phyloP scores from a whole-genome alignment of 2,329 filamentous ascomycete species.

The Ilyonectria mors-panacis region DNA sequence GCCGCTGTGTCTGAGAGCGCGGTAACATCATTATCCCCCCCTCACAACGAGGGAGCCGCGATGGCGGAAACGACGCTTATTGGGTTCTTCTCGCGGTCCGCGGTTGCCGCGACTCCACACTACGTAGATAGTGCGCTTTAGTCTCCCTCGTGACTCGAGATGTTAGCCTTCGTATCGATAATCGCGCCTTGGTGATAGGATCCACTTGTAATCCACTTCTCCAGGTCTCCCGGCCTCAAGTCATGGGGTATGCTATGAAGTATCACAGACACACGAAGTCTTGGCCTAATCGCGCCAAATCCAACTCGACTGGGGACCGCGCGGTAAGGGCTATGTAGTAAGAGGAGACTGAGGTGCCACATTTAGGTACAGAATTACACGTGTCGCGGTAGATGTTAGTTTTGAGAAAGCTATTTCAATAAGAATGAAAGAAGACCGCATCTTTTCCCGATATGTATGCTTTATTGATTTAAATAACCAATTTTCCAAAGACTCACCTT shows the following conservation, averaged over 20 bases:
- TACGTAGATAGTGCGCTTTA: neutral
- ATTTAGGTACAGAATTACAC: neutral
- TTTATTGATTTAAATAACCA: no score
- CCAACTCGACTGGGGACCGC: neutral
- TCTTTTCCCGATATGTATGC: no score
- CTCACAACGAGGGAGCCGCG: slow-evolving; percentile 30
- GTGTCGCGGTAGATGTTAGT: no score
- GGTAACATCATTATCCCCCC: slow-evolving; percentile 3
- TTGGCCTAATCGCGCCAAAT: neutral
- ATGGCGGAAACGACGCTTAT: slow-evolving; percentile 42
- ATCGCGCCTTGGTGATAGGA: neutral
- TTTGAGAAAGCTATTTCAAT: no score
- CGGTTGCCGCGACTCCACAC: slow-evolving; percentile 46
- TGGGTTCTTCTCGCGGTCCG: slow-evolving; percentile 44
- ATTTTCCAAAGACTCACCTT: neutral
- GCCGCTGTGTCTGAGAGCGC: neutral
- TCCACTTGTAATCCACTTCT: slow-evolving; percentile 4
- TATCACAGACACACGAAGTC: neutral
- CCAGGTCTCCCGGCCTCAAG: neutral
- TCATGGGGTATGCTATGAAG: neutral
- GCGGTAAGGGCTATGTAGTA: neutral
- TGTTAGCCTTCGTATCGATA: neutral
- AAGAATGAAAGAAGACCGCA: no score
- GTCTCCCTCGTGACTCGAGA: slow-evolving; percentile 16
- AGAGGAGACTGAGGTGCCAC: neutral